Base-by-base conservation (phyloP, 805 yeast genomes). In the Wickerhamomyces hampshirensis region DNA sequence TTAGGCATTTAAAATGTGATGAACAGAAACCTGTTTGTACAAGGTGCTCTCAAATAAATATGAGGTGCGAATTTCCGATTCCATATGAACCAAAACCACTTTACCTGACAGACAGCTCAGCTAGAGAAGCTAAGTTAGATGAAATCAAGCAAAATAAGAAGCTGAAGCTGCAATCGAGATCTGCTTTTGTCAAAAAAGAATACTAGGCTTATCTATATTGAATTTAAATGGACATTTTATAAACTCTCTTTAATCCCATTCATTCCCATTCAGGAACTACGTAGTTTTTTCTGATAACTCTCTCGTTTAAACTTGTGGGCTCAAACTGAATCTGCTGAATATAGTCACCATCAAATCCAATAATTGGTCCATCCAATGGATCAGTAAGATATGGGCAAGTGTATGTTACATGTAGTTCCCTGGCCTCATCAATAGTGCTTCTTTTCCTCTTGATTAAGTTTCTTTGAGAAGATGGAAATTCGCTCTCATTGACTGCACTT, bases 351-450 rank as follows among this genome's bases (percentile, higher is more conserved):
- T 53, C 56, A 33, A 54, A 50, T 3, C 55, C 84, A 33, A 89
- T 65, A 71, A 93, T 75, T 0, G 98, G 97, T 0, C 95, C 95
- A 42, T 87, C 95, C 28, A 91, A 61, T 11, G 76, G 73, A 37
- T 72, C 74, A 0, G 80, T 71, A 44, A 87, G 60, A 47, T 76
- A 75, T 5, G 96, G 96, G 56, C 85, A 89, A 31, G 76, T 79
- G 50, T 88, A 91, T 5, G 77, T 75, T 43, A 75, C 58, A 27
- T 58, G 50, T 26, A 60, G 62, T 28, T 54, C 59, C 30, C 59
- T 46, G 2, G 43, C 19, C 18, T 54, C 59, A 42, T 54, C 59
- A 26, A 54, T 37, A 1, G 56, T 54, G 26, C 50, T 46, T 39
- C 47, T 36, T 24, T 50, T 48, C 31, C 47, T 48, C 23, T 35